phyloP scores from a whole-genome alignment of 2,329 filamentous ascomycete genomes.

The Clonostachys solani region DNA sequence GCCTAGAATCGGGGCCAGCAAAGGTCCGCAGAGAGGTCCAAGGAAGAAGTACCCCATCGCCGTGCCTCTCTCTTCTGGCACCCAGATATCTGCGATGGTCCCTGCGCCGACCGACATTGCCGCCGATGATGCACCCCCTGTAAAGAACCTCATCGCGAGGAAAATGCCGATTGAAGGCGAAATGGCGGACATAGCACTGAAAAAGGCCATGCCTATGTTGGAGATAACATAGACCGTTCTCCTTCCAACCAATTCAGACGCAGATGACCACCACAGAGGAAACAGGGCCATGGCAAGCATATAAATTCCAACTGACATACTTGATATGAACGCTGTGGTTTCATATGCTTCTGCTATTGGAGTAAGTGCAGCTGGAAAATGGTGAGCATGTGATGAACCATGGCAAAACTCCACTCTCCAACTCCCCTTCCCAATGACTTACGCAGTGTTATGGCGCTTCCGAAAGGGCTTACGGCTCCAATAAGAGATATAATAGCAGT shows the following conservation, averaged over 20 bases:
- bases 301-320: constrained; percentile 73
- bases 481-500: constrained; percentile 75
- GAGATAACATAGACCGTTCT: constrained; percentile 76
- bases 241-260: constrained; percentile 69
- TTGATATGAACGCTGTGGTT: constrained; percentile 61
- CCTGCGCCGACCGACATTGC: constrained; percentile 82
- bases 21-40: constrained; percentile 69
- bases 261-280: constrained; percentile 82
- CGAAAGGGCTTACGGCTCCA: constrained; percentile 74
- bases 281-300: constrained; percentile 83
- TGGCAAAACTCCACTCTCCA: neutral
- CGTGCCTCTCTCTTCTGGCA: constrained; percentile 63
- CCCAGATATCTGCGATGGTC: constrained; percentile 80
- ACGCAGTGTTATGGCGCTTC: constrained; percentile 82
- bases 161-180: constrained; percentile 71
- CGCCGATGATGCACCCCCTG: constrained; percentile 72
- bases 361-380: constrained; percentile 56
- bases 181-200: constrained; percentile 65
- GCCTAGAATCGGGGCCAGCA: constrained; percentile 73
- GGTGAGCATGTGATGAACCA: neutral
- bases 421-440: constrained; percentile 18
- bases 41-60: constrained; percentile 86
- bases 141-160: constrained; percentile 69
- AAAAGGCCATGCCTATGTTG: constrained; percentile 68
- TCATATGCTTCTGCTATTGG: constrained; percentile 60